Base-by-base conservation (phyloP, 495 filamentous ascomycete genomes). In the Aspergillus kassunensis region DNA sequence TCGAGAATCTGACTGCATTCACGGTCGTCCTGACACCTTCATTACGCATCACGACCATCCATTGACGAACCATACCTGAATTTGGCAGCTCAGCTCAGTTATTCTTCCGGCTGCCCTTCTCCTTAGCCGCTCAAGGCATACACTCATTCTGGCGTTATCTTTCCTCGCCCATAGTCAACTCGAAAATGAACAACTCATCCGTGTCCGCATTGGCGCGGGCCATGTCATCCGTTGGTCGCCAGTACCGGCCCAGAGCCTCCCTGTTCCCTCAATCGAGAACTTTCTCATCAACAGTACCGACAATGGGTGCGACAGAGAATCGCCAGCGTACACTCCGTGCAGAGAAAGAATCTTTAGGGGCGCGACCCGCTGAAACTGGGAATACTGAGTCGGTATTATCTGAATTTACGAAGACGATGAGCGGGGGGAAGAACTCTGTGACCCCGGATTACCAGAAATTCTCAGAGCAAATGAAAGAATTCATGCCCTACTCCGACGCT, bases 401-500 rank as follows among this genome's bases (percentile, higher is more conserved):
- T 35, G 62, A 66, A 9, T 65, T 74, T 23, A 64, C 62, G 13
- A 53, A 55, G 30, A 65, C 69, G 61, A 68, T 74, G 62, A 54
- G 65, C 37, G 66, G 63, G 4, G 51, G 59, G 7, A 44, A 46
- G 15, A 55, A 56, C 19, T 51, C 54, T 31, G 61, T 64, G 25
- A 58, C 49, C 21, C 51, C 54, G 19, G 65, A 71, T 47, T 71
- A 64, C 47, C 65, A 2, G 63, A 71, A 49, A 64, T 55, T 49
- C 41, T 73, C 21, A 70, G 72, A 61, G 61, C 66, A 54, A 64
- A 69, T 23, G n/a, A n/a, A n/a, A n/a, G n/a, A n/a, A n/a, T n/a
- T n/a, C n/a, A 65, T 75, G 63, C 60, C 69, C 51, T 70, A 62
- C 31, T 69, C 68, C 51, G 55, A 66, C 63, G 65, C 73, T 51